Percentiles rank a stretch among this genome's conserved stretches.
Evolutionary conservation across 2,329 filamentous ascomycete genomes (phyloP).

Genomic region (Amphichorda felina): DNA sequence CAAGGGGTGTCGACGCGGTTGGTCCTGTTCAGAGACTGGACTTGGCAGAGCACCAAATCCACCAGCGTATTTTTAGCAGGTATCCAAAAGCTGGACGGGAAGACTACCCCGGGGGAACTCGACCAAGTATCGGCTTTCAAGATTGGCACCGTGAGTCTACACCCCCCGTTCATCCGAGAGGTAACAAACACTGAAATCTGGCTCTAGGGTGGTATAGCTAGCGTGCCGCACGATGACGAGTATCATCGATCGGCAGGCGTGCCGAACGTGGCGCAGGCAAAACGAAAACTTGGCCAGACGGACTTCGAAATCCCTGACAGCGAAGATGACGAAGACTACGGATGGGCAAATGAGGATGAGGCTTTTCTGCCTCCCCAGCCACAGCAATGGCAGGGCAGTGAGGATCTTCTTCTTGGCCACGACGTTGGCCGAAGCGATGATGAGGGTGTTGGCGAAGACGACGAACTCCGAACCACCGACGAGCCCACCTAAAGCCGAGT

Average conservation of each 20-base stretch:
- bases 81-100: constrained; percentile 53
- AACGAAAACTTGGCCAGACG: constrained; percentile 52
- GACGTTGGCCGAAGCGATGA: constrained; percentile 28
- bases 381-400: constrained; percentile 57
- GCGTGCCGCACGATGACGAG: constrained; percentile 26
- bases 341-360: constrained; percentile 58
- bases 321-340: constrained; percentile 59
- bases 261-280: constrained; percentile 30
- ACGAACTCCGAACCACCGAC: not conserved
- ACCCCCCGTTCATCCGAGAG: no score
- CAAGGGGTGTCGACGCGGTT: constrained; percentile 61
- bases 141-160: constrained; percentile 29
- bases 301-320: constrained; percentile 49
- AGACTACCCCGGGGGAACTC: constrained; percentile 23
- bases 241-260: constrained; percentile 19
- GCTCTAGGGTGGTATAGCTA: constrained; percentile 30
- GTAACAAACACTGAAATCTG: constrained; percentile 1
- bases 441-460: constrained; percentile 13
- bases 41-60: constrained; percentile 31
- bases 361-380: constrained; percentile 45
- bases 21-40: constrained; percentile 71
- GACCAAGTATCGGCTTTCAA: constrained; percentile 36
- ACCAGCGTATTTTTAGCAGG: constrained; percentile 47
- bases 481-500: not conserved
- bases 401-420: constrained; percentile 45